A percentile compares a stretch with the other conserved stretches of the same genome.
phyloP scores from a whole-genome alignment of 352 stramenopile species.

The Pythium monospermum region DNA sequence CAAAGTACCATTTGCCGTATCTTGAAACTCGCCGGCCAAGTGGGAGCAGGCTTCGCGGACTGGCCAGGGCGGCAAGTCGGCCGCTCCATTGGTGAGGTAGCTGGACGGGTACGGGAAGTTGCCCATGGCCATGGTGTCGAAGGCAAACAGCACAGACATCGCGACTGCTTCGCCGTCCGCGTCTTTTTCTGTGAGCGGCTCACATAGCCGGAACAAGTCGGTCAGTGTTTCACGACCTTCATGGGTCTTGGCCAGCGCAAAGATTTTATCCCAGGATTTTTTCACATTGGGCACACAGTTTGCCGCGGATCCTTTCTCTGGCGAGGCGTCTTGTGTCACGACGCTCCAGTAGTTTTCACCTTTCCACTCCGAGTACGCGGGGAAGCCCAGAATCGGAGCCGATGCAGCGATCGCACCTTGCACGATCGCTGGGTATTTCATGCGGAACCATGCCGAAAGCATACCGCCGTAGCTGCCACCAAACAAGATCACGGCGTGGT shows the following conservation, averaged over 20 bases:
- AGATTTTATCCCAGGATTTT: constrained; percentile 73
- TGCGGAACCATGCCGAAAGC: constrained; percentile 92
- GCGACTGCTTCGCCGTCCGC: constrained; percentile 54
- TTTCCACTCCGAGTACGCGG: constrained; percentile 50
- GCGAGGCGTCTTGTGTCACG: constrained; percentile 69
- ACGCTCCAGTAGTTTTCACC: constrained; percentile 82
- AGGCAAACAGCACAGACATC: constrained; percentile 78
- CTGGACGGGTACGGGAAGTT: constrained; percentile 94
- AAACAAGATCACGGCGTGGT: constrained; percentile 91
- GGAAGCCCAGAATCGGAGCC: constrained; percentile 91
- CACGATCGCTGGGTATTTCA: constrained; percentile 93
- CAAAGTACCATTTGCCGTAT: constrained; percentile 24
- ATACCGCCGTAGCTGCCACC: constrained; percentile 96
- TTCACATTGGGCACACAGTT: constrained; percentile 85
- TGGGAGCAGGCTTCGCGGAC: constrained; percentile 87
- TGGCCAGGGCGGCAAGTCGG: constrained; percentile 87
- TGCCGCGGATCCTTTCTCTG: constrained; percentile 51
- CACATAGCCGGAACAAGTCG: constrained; percentile 61
- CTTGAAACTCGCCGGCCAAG: constrained; percentile 41
- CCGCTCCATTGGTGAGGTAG: constrained; percentile 84
- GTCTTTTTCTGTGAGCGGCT: constrained; percentile 42
- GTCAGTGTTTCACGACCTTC: constrained; percentile 46
- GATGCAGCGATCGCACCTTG: constrained; percentile 91
- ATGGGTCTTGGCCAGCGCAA: constrained; percentile 57
- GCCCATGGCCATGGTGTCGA: constrained; percentile 93